Conservation (phyloP, 2,329 filamentous ascomycete species). For the Dendryphion nanum region DNA sequence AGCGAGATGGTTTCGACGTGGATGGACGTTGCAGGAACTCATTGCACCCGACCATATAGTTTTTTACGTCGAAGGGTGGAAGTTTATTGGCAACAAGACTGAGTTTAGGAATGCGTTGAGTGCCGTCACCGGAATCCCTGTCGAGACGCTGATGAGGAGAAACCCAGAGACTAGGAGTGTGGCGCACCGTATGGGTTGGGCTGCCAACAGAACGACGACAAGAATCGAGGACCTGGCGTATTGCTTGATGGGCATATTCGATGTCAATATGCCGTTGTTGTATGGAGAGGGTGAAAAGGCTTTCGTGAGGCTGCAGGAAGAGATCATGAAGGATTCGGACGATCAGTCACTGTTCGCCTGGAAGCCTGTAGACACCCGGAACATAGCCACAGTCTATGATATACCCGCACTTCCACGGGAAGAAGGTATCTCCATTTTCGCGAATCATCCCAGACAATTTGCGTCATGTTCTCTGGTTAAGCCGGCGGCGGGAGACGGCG, state of each 20-base stretch:
- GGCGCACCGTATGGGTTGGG: not conserved
- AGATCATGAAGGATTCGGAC: not conserved
- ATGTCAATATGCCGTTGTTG: not conserved
- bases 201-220: not conserved
- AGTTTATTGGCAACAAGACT: not conserved
- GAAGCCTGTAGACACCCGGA: constrained; percentile 2
- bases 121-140: not conserved
- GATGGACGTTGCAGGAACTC: not conserved
- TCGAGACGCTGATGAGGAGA: not conserved
- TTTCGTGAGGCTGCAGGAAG: not conserved
- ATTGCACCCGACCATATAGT: not conserved
- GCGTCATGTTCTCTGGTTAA: constrained; percentile 1
- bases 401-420: not conserved
- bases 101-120: not conserved
- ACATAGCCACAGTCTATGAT: constrained; percentile 1
- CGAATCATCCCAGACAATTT: constrained; percentile 8
- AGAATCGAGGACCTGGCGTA: not conserved
- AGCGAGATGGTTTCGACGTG: not conserved
- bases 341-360: not conserved
- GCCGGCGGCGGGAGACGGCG: constrained; percentile 1
- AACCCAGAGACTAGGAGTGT: not conserved
- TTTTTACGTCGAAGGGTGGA: not conserved
- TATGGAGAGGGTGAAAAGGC: constrained; percentile 1
- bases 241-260: constrained; percentile 1
- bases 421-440: constrained; percentile 2